These are phyloP conservation scores for Globisporangium heterothallicum DNA, from an alignment of 352 stramenopile species.

Conservation along the genomic window DNA sequence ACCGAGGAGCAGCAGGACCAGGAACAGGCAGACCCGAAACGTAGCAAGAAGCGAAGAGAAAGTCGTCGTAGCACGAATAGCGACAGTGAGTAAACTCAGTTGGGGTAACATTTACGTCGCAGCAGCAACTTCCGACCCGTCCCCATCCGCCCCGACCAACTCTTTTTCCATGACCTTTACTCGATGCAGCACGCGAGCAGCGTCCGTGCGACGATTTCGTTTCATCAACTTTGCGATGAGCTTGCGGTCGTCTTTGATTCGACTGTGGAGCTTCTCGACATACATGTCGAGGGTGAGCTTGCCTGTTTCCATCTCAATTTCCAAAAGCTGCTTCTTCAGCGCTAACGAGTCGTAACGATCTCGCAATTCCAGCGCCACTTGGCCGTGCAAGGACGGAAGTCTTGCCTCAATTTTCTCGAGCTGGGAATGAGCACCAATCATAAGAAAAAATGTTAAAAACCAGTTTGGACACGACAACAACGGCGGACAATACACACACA, in stretches of 20 bases:
- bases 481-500: no score
- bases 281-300: slow-evolving; percentile 76
- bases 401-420: slow-evolving; percentile 61
- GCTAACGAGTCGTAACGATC: slow-evolving; percentile 65
- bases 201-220: slow-evolving; percentile 40
- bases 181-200: slow-evolving; percentile 61
- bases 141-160: slow-evolving; percentile 33
- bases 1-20: slow-evolving; percentile 12
- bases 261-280: slow-evolving; percentile 34
- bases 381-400: slow-evolving; percentile 30
- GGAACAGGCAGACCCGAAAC: not conserved
- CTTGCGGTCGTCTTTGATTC: slow-evolving; percentile 45
- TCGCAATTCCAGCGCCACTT: slow-evolving; percentile 24
- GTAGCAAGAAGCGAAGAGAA: not conserved
- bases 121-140: slow-evolving; percentile 5
- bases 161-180: slow-evolving; percentile 81
- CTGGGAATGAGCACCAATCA: slow-evolving; percentile 18
- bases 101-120: slow-evolving; percentile 8
- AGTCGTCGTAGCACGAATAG: not conserved
- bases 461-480: not conserved
- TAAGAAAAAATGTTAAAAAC: not conserved
- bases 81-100: not conserved
- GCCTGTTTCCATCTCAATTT: slow-evolving; percentile 80
- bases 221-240: slow-evolving; percentile 42
- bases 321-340: slow-evolving; percentile 75